Base-by-base conservation (phyloP, 2,329 filamentous ascomycete genomes). In the Coniella lustricola region DNA sequence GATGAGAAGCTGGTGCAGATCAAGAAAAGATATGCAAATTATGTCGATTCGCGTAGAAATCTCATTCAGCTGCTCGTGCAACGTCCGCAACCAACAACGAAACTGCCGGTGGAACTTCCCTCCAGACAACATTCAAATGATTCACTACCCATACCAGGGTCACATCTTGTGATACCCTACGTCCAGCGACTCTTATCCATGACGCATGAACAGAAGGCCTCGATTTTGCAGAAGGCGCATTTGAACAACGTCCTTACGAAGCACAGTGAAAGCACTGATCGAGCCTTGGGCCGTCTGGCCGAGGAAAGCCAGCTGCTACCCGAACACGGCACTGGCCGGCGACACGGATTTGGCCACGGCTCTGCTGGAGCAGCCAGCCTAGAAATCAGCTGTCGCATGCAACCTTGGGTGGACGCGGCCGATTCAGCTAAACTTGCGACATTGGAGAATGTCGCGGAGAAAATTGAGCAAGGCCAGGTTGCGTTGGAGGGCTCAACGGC, bases 241-340 rank as follows among this genome's bases (percentile, higher is more conserved):
- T 64, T 81, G 41, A 76, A 72, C 50, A 59, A 68, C 14, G 60
- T 67, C 14, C 62, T 85, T 12, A 60, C 69, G 17, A 75, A 70
- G 53, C 72, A 81, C 54, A 66, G 69, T 18, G 74, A 74, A 51
- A 73, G 79, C 10, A 68, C 70, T 13, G 66, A 67, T 45, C 72
- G 77, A 59, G 60, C 65, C 2, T 64, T 84, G 7, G 70, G 73
- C 42, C 76, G 73, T 49, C 65, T 84, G 3, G 71, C 74, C 10
- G 75, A 84, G 42, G 80, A 84, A 58, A 84, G 81, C 56, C 78
- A 81, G 54, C 65, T 85, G 14, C 68, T 85, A 12, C 74, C 73
- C 2, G 64, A 68, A 8, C 71, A 81, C 53, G 72, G 76, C 1
- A 63, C 70, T 55, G 67, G 70, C 3, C 65, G 63, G 35, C 56